Percentiles rank a stretch among this genome's conserved stretches.
Evolutionary conservation across 306 rosid species (phyloP).

Genomic region (Cucumis cinereus): DNA sequence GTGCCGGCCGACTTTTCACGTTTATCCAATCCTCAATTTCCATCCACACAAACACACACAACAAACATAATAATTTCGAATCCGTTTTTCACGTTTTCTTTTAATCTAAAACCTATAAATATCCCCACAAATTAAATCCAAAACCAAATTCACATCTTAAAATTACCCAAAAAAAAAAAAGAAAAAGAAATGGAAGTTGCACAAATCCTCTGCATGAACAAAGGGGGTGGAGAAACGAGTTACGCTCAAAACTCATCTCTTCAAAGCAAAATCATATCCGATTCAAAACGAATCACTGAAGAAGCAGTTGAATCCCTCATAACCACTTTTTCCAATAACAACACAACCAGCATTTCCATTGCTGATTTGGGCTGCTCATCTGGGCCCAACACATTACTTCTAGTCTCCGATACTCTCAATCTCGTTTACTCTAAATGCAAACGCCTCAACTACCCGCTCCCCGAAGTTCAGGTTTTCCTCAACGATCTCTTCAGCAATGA

Average conservation of each 20-base stretch:
- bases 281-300: constrained; percentile 18
- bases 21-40: not conserved
- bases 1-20: too few relatives aligned
- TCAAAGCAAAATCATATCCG: constrained; percentile 41
- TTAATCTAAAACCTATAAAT: not conserved
- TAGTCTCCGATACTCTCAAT: constrained; percentile 33
- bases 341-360: constrained; percentile 34
- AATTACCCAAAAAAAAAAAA: not conserved
- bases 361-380: constrained; percentile 85
- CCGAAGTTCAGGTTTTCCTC: constrained; percentile 37
- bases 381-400: constrained; percentile 54
- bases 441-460: constrained; percentile 5
- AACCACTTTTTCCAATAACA: not conserved
- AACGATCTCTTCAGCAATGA: constrained; percentile 68
- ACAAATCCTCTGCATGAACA: constrained; percentile 59
- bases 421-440: constrained; percentile 13
- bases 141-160: too few relatives aligned
- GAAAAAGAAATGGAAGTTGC: constrained; percentile 27
- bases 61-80: not conserved
- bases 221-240: constrained; percentile 51
- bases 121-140: not conserved
- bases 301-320: constrained; percentile 29
- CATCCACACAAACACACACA: not conserved
- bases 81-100: not conserved
- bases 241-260: constrained; percentile 52